Evolutionary conservation across 768 basidiomycete species (phyloP).

Genomic region (Amanita thiersii): DNA sequence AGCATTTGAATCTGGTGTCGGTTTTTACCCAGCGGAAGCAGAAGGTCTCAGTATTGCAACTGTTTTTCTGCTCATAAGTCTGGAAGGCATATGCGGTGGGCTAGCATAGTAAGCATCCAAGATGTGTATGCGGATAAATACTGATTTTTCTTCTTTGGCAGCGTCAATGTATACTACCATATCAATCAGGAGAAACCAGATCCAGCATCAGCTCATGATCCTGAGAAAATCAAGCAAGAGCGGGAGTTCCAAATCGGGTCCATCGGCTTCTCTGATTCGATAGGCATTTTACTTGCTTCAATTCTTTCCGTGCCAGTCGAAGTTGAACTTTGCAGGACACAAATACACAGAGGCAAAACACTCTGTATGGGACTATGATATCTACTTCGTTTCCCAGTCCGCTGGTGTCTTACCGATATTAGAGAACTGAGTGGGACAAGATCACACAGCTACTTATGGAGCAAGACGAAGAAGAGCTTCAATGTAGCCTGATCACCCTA

Average conservation of each 20-base stretch:
- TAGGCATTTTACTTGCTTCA: slow-evolving; percentile 61
- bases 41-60: slow-evolving; percentile 43
- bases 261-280: slow-evolving; percentile 78
- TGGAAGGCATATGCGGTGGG: slow-evolving; percentile 92
- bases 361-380: slow-evolving; percentile 57
- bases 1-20: slow-evolving; percentile 58
- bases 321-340: slow-evolving; percentile 64
- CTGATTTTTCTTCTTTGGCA: slow-evolving; percentile 18
- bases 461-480: too few relatives aligned
- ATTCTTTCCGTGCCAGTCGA: slow-evolving; percentile 69
- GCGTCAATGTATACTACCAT: slow-evolving; percentile 82
- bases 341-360: slow-evolving; percentile 60
- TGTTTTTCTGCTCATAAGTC: slow-evolving; percentile 70
- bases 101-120: slow-evolving; percentile 68
- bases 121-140: slow-evolving; percentile 12
- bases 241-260: slow-evolving; percentile 88
- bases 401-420: too few relatives aligned
- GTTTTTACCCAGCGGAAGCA: slow-evolving; percentile 45
- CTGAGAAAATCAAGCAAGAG: slow-evolving; percentile 62
- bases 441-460: too few relatives aligned
- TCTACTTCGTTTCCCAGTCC: not conserved
- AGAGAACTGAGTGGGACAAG: too few relatives aligned
- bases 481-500: too few relatives aligned
- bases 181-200: slow-evolving; percentile 67
- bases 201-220: slow-evolving; percentile 33